Base-by-base conservation (phyloP, 306 rosid species). In the Quercus rubra region DNA sequence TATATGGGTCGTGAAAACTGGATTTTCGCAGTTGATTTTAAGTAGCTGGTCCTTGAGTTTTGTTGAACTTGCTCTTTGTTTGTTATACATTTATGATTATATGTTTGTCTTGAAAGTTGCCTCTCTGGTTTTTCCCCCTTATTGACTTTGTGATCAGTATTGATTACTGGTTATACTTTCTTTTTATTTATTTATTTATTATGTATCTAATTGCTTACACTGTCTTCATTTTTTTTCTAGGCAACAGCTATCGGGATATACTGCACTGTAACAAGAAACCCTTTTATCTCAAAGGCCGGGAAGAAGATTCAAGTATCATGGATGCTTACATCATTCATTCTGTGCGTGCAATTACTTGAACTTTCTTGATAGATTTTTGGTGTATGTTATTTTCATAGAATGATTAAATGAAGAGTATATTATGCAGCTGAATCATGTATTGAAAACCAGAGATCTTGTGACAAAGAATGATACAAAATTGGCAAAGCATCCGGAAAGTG, bases 401-500 rank as follows among this genome's bases (percentile, higher is more conserved):
- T 80, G 72, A 85, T 75, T 25, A n/a, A 7, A 23, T 59, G 58
- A 54, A 17, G 73, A 30, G 49, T 9, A 83, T 83, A 30, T 73
- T 78, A 67, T 85, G 79, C 97, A 94, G 99, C 92, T 94, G 73
- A 94, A 92, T 89, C 99, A 94, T 75, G 77, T 94, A 76, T 92
- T 91, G 80, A 87, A 69, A 90, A 87, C 88, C 74, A 88, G 95
- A 88, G 97, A 92, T 63, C 78, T 81, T 71, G 88, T 94, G 77
- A 85, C 56, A 77, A 94, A 89, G 82, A 92, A 94, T 86, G 97
- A 89, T 76, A 78, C 90, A 55, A 86, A 91, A 85, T 59, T 85
- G 74, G 77, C 88, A 63, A 92, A 85, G 84, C 80, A 77, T 84
- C 81, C 76, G 77, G 94, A 89, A 69, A 70, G 52, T 78, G 82